Evolutionary conservation across 75 land plant species (phyloP).

Genomic region (Larix kaempferi): DNA sequence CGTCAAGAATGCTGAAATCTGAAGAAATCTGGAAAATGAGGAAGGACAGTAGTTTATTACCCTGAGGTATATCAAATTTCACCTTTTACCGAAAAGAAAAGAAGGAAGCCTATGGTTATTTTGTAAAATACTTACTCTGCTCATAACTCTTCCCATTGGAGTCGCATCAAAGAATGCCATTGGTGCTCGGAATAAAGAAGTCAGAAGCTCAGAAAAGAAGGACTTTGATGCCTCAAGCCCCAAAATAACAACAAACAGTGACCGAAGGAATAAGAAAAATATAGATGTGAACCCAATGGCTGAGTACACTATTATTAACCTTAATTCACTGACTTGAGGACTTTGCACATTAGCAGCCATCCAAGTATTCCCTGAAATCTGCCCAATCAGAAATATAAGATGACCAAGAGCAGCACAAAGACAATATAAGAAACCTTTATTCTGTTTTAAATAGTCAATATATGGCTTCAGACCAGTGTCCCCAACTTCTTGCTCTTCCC

Average conservation of each 20-base stretch:
- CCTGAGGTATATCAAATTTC: neutral
- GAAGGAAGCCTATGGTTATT: neutral
- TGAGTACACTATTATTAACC: constrained; percentile 60
- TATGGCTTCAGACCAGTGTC: constrained; percentile 76
- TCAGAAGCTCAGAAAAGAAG: constrained; percentile 48
- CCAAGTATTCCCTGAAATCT: constrained; percentile 60
- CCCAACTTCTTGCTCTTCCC: constrained; percentile 70
- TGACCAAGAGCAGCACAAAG: constrained; percentile 34
- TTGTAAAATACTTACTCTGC: constrained; percentile 48
- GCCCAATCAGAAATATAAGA: constrained; percentile 38
- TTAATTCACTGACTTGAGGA: constrained; percentile 34
- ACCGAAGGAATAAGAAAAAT: constrained; percentile 27
- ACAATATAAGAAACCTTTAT: constrained; percentile 49
- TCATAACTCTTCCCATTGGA: constrained; percentile 81
- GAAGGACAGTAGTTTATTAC: neutral
- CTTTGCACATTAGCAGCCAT: constrained; percentile 63
- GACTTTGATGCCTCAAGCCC: constrained; percentile 52
- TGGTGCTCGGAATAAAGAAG: constrained; percentile 75
- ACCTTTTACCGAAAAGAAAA: too few relatives aligned
- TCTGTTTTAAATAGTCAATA: constrained; percentile 61
- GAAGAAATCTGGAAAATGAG: constrained; percentile 23
- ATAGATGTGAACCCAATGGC: constrained; percentile 33
- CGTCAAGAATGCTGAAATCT: constrained; percentile 32
- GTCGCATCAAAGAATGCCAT: constrained; percentile 94
- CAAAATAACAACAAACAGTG: constrained; percentile 33